These are phyloP conservation scores for Centella asiatica DNA, from an alignment of 129 eudicot genomes.

Conservation along the genomic window DNA sequence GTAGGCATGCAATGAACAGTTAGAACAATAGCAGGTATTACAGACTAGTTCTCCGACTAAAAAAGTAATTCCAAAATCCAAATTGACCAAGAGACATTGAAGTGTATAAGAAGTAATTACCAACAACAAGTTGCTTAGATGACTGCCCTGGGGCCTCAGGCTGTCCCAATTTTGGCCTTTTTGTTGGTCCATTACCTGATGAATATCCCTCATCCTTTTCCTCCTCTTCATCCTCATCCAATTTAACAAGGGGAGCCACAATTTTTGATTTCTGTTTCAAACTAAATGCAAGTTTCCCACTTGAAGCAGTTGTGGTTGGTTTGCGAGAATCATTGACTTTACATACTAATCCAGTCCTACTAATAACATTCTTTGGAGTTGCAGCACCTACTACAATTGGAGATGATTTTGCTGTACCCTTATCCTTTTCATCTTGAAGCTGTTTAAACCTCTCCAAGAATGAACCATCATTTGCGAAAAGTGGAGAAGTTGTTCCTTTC, in stretches of 20 bases:
- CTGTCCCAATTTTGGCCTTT: conserved; percentile 64
- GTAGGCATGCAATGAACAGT: background rate
- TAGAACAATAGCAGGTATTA: too few relatives aligned
- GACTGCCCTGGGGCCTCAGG: conserved; percentile 32
- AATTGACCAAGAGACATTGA: conserved; percentile 1
- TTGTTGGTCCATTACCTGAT: conserved; percentile 43
- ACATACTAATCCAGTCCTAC: conserved; percentile 22
- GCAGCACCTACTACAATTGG: conserved; percentile 27
- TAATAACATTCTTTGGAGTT: conserved; percentile 45
- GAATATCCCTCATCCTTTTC: conserved; percentile 38
- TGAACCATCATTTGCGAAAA: conserved; percentile 89
- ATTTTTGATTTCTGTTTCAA: conserved; percentile 90
- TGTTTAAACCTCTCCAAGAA: conserved; percentile 94
- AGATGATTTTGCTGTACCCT: conserved; percentile 25
- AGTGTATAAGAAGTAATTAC: conserved; percentile 49
- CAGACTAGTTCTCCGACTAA: too few relatives aligned
- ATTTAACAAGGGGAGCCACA: conserved; percentile 77
- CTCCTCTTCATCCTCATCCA: conserved; percentile 85
- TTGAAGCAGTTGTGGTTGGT: conserved; percentile 35
- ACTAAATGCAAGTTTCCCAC: conserved; percentile 94
- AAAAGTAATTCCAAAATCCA: too few relatives aligned
- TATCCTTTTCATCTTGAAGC: conserved; percentile 63
- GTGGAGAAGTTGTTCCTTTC: conserved; percentile 47
- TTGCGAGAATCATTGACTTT: conserved; percentile 32
- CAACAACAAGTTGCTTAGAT: conserved; percentile 58